Base-by-base conservation (phyloP, 306 rosid species). In the Quercus berberidifolia region DNA sequence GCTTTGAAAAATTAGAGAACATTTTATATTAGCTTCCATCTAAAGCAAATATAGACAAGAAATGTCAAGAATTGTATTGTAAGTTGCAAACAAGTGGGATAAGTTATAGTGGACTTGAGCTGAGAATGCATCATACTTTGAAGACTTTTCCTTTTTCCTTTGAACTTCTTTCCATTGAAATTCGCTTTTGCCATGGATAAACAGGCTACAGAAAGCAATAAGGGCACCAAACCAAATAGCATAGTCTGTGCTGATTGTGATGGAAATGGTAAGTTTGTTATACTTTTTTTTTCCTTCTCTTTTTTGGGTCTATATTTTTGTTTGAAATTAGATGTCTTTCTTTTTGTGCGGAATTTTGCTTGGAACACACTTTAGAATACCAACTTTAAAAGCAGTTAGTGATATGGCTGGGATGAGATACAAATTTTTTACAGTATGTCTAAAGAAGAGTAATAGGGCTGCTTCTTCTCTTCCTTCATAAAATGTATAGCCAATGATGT, bases 231-330 rank as follows among this genome's bases (percentile, higher is more conserved):
- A 81, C 1, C 17, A 41, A 90, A 8, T 69, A 90, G 85, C 93
- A 73, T 96, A 74, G 85, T 93, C 60, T 96, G 99, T 84, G 1
- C 91, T 64, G 78, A 81, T 1, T 93, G 99, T 82, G 92, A 93
- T 0, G 99, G 98, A 90, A 96, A 96, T 77, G 99, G 99, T 96
- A 79, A 76, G 94, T 80, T 43, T 77, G 58, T 70, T 58, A 21
- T 52, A n/a, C 26, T 70, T 13, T 23, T 74, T 31, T 68, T 58
- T 73, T 49, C 76, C 17, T 74, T 74, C 11, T 38, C 46, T 38
- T 38, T 38, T 49, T 20, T 58, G 5, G 28, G 46, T 58, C 64
- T 35, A 25, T 33, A 4, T 68, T 6, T 68, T 19, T 0, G 25
- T 67, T 19, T 7, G n/a, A 33, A 18, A 68, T 68, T 38, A 0